These are phyloP conservation scores for Fraxinus pennsylvanica DNA, from an alignment of 257 asterid species.

Conservation along the genomic window DNA sequence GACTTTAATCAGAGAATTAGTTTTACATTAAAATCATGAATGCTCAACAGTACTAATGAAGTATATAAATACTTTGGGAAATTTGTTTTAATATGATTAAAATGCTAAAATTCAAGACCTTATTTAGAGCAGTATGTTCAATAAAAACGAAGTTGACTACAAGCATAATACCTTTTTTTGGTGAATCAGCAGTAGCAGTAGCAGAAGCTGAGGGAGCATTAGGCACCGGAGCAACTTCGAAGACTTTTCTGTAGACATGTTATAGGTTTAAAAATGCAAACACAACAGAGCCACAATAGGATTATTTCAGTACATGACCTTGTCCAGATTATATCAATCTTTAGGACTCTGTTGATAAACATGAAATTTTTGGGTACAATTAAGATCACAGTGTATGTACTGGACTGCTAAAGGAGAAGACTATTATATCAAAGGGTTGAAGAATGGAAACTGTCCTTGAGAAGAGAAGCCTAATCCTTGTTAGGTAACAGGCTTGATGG, in stretches of 20 bases:
- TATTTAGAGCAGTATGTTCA: not conserved
- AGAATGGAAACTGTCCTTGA: not conserved
- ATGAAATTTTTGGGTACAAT: not conserved
- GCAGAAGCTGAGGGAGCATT: constrained; percentile 42
- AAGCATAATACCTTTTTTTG: constrained; percentile 47
- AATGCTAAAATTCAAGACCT: not conserved
- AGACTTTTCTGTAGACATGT: constrained; percentile 55
- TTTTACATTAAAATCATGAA: not conserved
- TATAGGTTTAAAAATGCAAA: constrained; percentile 18
- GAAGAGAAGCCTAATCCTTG: not conserved
- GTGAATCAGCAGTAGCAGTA: constrained; percentile 40
- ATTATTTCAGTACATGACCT: constrained; percentile 4
- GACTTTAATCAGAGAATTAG: not conserved
- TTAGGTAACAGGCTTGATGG: not conserved
- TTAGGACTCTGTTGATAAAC: not conserved
- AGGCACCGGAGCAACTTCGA: constrained; percentile 50
- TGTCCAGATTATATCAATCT: constrained; percentile 1
- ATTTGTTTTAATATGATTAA: not conserved
- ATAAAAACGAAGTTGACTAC: not conserved
- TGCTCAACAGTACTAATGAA: not conserved
- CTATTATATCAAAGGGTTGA: not conserved
- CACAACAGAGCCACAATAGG: not conserved
- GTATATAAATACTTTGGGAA: not conserved
- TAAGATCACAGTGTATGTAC: not conserved
- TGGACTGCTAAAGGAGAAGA: not conserved